Evolutionary conservation across 371 early-diverging fungal genomes (phyloP).

Genomic region (Mucor indicus): DNA sequence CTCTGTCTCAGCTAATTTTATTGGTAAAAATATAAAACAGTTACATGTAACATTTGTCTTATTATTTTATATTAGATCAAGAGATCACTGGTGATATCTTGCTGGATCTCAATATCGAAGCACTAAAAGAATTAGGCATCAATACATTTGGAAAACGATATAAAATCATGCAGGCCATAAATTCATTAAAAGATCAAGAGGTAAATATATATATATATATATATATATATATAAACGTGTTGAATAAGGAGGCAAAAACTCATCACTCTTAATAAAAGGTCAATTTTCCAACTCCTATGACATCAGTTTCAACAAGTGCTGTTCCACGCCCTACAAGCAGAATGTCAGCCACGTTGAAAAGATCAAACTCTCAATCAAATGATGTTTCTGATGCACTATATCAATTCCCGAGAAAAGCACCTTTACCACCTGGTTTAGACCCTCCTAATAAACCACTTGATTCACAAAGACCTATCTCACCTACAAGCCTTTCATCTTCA

Average conservation of each 20-base stretch:
- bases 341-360: conserved; percentile 2
- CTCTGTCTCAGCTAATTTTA: conserved; percentile 52
- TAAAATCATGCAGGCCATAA: conserved; percentile 70
- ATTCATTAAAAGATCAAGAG: conserved; percentile 38
- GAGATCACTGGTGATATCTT: conserved; percentile 74
- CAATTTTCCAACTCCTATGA: conserved; percentile 12
- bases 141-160: conserved; percentile 67
- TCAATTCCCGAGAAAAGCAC: conserved; percentile 46
- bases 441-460: conserved; percentile 2
- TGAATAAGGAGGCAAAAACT: too few relatives aligned
- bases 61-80: conserved; percentile 39
- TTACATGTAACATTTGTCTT: neutral
- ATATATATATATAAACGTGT: neutral
- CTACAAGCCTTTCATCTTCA: conserved; percentile 31
- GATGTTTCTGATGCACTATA: conserved; percentile 21
- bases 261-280: neutral
- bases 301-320: conserved; percentile 22
- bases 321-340: conserved; percentile 8
- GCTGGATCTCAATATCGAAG: conserved; percentile 58
- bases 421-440: conserved; percentile 30
- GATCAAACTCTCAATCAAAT: conserved; percentile 18
- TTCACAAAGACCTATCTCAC: conserved; percentile 27
- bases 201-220: neutral
- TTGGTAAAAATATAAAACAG: conserved; percentile 43
- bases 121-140: conserved; percentile 71